These are phyloP conservation scores for Thymus quinquecostatus DNA, from an alignment of 257 asterid species.

Conservation along the genomic window DNA sequence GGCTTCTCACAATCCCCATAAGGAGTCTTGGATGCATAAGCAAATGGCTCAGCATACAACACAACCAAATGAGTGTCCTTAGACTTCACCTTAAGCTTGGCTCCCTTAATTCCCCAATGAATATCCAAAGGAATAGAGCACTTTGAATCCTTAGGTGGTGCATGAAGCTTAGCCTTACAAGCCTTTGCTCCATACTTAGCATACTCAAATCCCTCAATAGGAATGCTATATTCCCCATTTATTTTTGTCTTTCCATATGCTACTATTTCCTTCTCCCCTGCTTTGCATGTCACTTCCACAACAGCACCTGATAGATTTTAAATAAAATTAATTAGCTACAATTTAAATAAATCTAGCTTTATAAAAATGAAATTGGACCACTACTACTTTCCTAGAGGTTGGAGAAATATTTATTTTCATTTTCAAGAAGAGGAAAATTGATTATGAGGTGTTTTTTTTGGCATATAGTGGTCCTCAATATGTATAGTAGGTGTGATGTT, in stretches of 20 bases:
- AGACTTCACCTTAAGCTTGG: conserved; percentile 59
- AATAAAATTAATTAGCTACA: background rate
- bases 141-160: conserved; percentile 63
- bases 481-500: background rate
- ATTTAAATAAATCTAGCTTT: too few species aligned
- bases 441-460: too few species aligned
- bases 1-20: conserved; percentile 55
- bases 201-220: conserved; percentile 57
- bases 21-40: conserved; percentile 73
- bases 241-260: conserved; percentile 71
- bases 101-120: conserved; percentile 66
- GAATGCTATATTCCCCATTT: conserved; percentile 65
- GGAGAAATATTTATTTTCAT: too few species aligned
- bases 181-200: conserved; percentile 64
- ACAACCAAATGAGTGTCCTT: conserved; percentile 63
- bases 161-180: conserved; percentile 74
- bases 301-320: conserved; percentile 54
- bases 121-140: conserved; percentile 58
- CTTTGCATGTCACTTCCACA: conserved; percentile 71
- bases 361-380: too few species aligned
- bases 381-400: too few species aligned
- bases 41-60: conserved; percentile 67
- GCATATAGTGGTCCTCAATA: background rate
- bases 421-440: background rate
- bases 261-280: conserved; percentile 53